A percentile compares a stretch with the other conserved stretches of the same genome.
These are phyloP conservation scores for Cyclostephanos invisitatus DNA, from an alignment of 108 stramenopile species.

Conservation along the genomic window DNA sequence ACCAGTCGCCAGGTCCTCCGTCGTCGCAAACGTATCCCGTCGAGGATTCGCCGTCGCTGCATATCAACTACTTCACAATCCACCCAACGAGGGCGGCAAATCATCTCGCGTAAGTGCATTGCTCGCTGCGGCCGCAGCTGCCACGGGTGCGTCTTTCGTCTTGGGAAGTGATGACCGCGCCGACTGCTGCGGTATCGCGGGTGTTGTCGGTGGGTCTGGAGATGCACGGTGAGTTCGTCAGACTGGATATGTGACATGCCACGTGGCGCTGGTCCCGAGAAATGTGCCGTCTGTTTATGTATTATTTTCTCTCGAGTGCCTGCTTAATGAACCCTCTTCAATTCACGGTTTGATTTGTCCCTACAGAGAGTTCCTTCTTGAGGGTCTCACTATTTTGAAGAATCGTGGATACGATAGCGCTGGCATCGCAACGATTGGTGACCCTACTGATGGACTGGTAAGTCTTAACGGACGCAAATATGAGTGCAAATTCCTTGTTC, in stretches of 20 bases:
- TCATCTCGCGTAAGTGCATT: slow-evolving; percentile 10
- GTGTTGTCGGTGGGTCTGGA: slow-evolving; percentile 47
- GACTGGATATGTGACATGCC: neutral
- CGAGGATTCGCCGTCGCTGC: slow-evolving; percentile 36
- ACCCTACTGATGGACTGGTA: slow-evolving; percentile 36
- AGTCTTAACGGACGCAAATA: slow-evolving; percentile 9
- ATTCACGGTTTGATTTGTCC: neutral
- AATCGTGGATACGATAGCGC: slow-evolving; percentile 99
- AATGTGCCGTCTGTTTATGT: slow-evolving; percentile 7
- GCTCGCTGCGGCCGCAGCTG: slow-evolving; percentile 30
- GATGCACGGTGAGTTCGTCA: slow-evolving; percentile 52
- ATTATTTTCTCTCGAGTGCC: slow-evolving; percentile 12
- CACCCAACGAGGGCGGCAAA: neutral
- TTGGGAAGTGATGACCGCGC: slow-evolving; percentile 18
- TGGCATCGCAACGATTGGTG: slow-evolving; percentile 88
- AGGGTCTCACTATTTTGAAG: slow-evolving; percentile 95
- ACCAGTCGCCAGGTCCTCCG: slow-evolving; percentile 4
- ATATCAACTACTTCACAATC: slow-evolving; percentile 14
- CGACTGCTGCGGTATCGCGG: slow-evolving; percentile 65
- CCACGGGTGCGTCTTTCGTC: slow-evolving; percentile 6
- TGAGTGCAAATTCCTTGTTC: neutral
- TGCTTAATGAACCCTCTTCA: neutral
- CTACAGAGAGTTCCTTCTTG: slow-evolving; percentile 72
- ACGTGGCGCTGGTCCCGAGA: neutral
- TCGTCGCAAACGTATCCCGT: slow-evolving; percentile 20